Percentiles rank a stretch among this genome's conserved stretches.
These are phyloP conservation scores for Pleurotus pulmonarius DNA, from an alignment of 768 basidiomycete species.

Conservation along the genomic window DNA sequence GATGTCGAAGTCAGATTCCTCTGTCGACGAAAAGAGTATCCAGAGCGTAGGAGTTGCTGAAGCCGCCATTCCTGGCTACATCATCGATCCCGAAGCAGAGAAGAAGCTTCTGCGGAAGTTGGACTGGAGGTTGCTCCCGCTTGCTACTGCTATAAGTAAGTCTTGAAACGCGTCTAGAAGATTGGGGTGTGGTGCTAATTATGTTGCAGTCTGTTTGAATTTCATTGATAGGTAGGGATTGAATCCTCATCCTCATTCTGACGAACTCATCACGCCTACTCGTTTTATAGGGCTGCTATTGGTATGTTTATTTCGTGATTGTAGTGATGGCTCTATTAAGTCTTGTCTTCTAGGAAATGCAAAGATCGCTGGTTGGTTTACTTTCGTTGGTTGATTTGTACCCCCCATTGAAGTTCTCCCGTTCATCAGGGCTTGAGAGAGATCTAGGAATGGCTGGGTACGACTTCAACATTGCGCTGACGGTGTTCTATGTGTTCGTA, in stretches of 20 bases:
- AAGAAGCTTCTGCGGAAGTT: conserved; percentile 30
- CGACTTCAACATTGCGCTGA: conserved; percentile 38
- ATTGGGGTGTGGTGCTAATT: neutral
- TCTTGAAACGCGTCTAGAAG: neutral
- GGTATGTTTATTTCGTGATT: conserved; percentile 6
- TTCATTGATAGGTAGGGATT: conserved; percentile 32
- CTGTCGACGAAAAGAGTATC: conserved; percentile 1
- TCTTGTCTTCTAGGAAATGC: conserved; percentile 21
- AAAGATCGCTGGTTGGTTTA: conserved; percentile 24
- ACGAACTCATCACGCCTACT: neutral
- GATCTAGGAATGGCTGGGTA: conserved; percentile 37
- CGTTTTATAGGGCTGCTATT: conserved; percentile 17
- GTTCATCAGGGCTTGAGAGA: conserved; percentile 29
- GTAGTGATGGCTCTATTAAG: neutral
- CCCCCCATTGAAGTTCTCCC: neutral
- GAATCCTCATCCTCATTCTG: neutral
- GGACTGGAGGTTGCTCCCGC: conserved; percentile 29
- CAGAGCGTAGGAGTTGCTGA: neutral
- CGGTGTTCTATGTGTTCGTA: conserved; percentile 38
- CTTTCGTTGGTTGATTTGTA: neutral
- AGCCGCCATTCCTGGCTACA: neutral
- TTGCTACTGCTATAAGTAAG: conserved; percentile 29
- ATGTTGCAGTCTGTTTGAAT: conserved; percentile 27
- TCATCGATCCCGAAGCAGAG: conserved; percentile 30
- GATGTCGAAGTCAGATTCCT: neutral